These are phyloP conservation scores for Tetracentron sinense DNA, from an alignment of 164 flowering plant species.

Conservation along the genomic window DNA sequence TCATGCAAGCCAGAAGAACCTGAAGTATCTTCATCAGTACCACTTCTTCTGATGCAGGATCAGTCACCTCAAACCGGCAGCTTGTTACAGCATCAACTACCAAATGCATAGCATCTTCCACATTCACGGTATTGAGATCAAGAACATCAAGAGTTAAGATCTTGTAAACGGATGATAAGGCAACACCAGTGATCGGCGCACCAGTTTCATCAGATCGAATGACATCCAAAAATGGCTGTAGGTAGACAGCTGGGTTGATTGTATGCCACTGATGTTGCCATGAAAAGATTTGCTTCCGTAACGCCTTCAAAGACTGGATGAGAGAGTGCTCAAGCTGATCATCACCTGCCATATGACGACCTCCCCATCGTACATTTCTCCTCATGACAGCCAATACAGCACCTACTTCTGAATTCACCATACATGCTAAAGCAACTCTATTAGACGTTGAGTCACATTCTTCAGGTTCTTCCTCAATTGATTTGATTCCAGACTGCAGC, in stretches of 20 bases:
- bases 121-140: constrained; percentile 15
- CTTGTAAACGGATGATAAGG: constrained; percentile 19
- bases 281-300: constrained; percentile 18
- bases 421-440: background rate
- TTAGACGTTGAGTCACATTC: background rate
- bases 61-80: constrained; percentile 21
- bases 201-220: constrained; percentile 20
- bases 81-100: constrained; percentile 22
- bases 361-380: constrained; percentile 22
- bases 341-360: constrained; percentile 18
- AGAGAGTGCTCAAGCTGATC: constrained; percentile 22
- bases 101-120: constrained; percentile 16
- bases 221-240: constrained; percentile 23
- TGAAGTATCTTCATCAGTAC: constrained; percentile 24
- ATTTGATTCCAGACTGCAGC: constrained; percentile 14
- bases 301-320: constrained; percentile 18
- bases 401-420: constrained; percentile 5
- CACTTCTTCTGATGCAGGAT: constrained; percentile 21
- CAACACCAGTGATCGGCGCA: constrained; percentile 20
- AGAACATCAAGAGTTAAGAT: constrained; percentile 15
- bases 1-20: constrained; percentile 23
- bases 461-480: constrained; percentile 13
- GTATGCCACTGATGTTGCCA: constrained; percentile 20
- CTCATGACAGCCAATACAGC: constrained; percentile 22
- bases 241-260: constrained; percentile 15